A percentile compares a stretch with the other conserved stretches of the same genome.
Conservation (phyloP, 2,329 filamentous ascomycete species). For the Fusarium sp. region DNA sequence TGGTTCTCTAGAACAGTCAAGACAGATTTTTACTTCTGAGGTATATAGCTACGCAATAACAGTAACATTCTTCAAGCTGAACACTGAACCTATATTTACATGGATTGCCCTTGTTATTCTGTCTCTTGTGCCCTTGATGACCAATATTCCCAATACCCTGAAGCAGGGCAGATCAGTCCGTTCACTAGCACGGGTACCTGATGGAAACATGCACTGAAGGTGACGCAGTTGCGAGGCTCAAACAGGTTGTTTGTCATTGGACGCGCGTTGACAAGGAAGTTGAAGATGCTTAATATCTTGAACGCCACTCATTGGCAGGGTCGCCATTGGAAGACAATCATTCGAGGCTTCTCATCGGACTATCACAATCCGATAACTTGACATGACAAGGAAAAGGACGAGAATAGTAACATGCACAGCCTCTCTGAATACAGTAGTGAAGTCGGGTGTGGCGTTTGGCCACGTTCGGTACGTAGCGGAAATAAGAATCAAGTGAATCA, state of each 20-base stretch:
- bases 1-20: background rate
- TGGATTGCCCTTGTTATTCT: background rate
- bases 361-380: conserved; percentile 13
- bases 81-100: background rate
- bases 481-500: background rate
- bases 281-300: background rate
- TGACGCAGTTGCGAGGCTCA: conserved; percentile 38
- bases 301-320: conserved; percentile 16
- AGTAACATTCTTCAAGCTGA: background rate
- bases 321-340: conserved; percentile 20
- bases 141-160: background rate
- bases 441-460: conserved; percentile 37
- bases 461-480: conserved; percentile 11
- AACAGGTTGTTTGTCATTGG: conserved; percentile 17
- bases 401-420: conserved; percentile 40
- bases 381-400: conserved; percentile 7
- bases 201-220: background rate
- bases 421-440: conserved; percentile 21
- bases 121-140: background rate
- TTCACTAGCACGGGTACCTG: background rate
- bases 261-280: conserved; percentile 25
- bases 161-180: background rate
- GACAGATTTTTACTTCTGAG: background rate
- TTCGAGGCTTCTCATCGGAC: conserved; percentile 14
- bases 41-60: background rate